Evolutionary conservation across 148 eudicot species (phyloP).

Genomic region (Selenicereus undatus): DNA sequence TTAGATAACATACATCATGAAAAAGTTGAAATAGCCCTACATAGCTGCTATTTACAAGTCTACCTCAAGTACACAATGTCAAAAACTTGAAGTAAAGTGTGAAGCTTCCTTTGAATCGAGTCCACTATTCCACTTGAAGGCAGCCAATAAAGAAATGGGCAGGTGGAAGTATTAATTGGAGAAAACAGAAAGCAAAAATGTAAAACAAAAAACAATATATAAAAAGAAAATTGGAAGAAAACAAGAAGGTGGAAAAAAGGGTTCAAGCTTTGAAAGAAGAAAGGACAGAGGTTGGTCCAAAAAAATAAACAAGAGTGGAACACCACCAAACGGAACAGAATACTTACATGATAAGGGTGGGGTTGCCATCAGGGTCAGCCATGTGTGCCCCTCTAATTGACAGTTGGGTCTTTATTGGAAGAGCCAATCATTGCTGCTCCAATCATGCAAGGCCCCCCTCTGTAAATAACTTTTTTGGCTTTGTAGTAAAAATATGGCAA

Average conservation of each 20-base stretch:
- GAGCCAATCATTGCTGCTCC: conserved; percentile 34
- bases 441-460: conserved; percentile 22
- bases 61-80: neutral
- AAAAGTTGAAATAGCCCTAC: too few species aligned
- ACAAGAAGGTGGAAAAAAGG: neutral
- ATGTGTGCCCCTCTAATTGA: conserved; percentile 27
- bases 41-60: neutral
- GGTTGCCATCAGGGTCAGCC: conserved; percentile 13
- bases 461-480: neutral
- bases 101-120: neutral
- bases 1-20: too few species aligned
- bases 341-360: conserved; percentile 24
- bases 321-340: conserved; percentile 29
- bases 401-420: conserved; percentile 32
- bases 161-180: neutral
- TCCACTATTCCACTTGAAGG: neutral
- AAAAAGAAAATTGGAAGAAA: neutral
- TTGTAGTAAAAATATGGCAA: conserved; percentile 5
- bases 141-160: neutral
- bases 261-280: neutral
- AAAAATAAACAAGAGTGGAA: conserved; percentile 14
- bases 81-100: neutral
- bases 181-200: neutral
- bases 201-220: too few species aligned
- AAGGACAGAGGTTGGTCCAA: conserved; percentile 13